A percentile compares a stretch with the other conserved stretches of the same genome.
phyloP scores from a whole-genome alignment of 1,139 yeast genomes.

The Fermentozyma sake region DNA sequence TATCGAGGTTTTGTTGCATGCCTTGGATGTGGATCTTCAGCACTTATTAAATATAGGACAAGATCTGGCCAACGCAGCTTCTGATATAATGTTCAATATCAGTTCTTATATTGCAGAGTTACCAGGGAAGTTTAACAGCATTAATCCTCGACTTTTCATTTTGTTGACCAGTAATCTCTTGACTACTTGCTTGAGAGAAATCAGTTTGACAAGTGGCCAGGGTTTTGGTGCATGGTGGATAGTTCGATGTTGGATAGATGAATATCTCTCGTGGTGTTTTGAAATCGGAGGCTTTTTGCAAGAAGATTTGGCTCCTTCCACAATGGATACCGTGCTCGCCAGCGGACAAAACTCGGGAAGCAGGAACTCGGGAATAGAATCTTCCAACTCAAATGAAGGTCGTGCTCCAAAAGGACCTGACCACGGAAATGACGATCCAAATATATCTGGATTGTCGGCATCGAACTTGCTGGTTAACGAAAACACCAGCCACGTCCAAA shows the following conservation, averaged over 20 bases:
- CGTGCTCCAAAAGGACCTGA: no score
- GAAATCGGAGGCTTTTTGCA: constrained; percentile 63
- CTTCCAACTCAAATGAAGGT: no score
- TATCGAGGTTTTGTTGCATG: constrained; percentile 24
- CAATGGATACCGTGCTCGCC: not conserved
- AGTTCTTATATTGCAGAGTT: constrained; percentile 27
- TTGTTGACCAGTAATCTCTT: constrained; percentile 52
- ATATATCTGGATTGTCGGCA: no score
- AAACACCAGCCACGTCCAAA: not conserved
- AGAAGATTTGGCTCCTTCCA: constrained; percentile 20
- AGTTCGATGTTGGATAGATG: constrained; percentile 73
- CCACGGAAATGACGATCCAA: no score
- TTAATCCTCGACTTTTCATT: constrained; percentile 55
- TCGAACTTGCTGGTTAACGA: no score
- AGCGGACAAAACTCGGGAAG: not conserved
- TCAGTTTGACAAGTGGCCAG: constrained; percentile 54
- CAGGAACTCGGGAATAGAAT: no score
- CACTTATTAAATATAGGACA: constrained; percentile 22
- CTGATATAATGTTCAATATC: not conserved
- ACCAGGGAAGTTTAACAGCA: constrained; percentile 43
- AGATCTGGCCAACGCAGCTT: constrained; percentile 1
- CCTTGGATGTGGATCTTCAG: constrained; percentile 40
- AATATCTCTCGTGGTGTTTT: constrained; percentile 64
- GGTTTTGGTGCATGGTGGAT: constrained; percentile 80
- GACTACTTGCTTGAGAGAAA: constrained; percentile 63